Conservation (phyloP, 139 green algal genomes). For the Monoraphidium neglectum region DNA sequence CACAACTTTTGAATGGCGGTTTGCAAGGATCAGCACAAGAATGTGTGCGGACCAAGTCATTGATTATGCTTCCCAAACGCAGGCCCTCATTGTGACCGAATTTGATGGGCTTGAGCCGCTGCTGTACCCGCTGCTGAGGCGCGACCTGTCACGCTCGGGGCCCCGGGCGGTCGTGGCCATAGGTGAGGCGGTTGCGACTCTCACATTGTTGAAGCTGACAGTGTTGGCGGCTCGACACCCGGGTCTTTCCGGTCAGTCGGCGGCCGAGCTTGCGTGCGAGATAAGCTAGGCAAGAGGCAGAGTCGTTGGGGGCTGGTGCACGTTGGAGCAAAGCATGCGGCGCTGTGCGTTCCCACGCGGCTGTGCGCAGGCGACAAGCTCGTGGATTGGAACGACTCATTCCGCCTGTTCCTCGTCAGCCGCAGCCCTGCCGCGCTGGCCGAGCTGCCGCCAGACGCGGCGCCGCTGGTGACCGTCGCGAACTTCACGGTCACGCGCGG, state of each 20-base stretch:
- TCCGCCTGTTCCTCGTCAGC: constrained; percentile 78
- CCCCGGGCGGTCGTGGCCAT: constrained; percentile 35
- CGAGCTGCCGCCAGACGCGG: constrained; percentile 59
- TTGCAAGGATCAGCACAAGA: neutral
- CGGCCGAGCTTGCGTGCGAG: too few relatives aligned
- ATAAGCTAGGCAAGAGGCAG: too few relatives aligned
- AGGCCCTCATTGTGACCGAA: constrained; percentile 54
- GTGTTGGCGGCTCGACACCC: too few relatives aligned
- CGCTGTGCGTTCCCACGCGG: too few relatives aligned
- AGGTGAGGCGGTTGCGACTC: too few relatives aligned
- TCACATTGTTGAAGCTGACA: too few relatives aligned
- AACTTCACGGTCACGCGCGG: constrained; percentile 79
- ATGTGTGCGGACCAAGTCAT: neutral
- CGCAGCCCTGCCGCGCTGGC: constrained; percentile 55
- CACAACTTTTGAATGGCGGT: neutral
- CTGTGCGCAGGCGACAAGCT: constrained; percentile 52
- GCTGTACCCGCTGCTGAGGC: constrained; percentile 68
- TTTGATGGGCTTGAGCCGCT: constrained; percentile 76
- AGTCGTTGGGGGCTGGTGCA: too few relatives aligned
- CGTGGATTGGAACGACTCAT: constrained; percentile 79
- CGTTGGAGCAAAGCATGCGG: too few relatives aligned
- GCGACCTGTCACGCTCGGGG: constrained; percentile 61
- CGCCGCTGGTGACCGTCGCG: constrained; percentile 55
- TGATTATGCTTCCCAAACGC: too few relatives aligned
- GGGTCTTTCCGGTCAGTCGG: too few relatives aligned